phyloP scores from a whole-genome alignment of 2,329 filamentous ascomycete genomes.

The Arthroderma sp. region DNA sequence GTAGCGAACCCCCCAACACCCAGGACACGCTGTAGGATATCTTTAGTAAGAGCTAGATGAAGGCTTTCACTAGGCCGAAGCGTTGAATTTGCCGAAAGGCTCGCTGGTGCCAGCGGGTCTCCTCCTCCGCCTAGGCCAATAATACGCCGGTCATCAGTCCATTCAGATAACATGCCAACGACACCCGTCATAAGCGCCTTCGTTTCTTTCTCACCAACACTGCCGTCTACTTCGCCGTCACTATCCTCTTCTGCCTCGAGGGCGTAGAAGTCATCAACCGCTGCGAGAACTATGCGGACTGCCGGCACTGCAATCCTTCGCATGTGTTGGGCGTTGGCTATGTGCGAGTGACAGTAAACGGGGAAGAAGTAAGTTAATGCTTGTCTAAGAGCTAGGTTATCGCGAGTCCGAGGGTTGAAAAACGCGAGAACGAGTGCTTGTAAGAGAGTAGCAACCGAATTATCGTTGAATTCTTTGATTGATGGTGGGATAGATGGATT shows the following conservation, averaged over 20 bases:
- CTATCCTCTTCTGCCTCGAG: constrained; percentile 63
- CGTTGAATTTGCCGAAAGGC: constrained; percentile 39
- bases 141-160: constrained; percentile 82
- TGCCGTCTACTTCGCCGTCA: constrained; percentile 60
- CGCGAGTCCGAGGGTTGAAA: constrained; percentile 71
- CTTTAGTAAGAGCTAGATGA: constrained; percentile 65
- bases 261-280: constrained; percentile 52
- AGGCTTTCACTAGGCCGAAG: constrained; percentile 54
- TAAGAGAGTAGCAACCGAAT: constrained; percentile 59
- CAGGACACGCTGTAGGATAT: constrained; percentile 63
- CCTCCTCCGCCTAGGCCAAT: constrained; percentile 46
- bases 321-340: constrained; percentile 76
- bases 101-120: constrained; percentile 39
- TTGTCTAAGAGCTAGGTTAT: constrained; percentile 73
- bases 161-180: constrained; percentile 69
- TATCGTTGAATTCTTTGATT: constrained; percentile 39
- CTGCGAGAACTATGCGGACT: constrained; percentile 54
- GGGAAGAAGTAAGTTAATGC: constrained; percentile 87
- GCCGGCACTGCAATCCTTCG: constrained; percentile 59
- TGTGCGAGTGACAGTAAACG: constrained; percentile 77
- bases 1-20: constrained; percentile 32
- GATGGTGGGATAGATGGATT: constrained; percentile 39
- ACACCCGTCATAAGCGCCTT: constrained; percentile 57
- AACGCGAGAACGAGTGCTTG: constrained; percentile 75
- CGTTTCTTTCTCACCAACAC: constrained; percentile 54